Conservation (phyloP, 164 flowering plant genomes). For the Taxillus chinensis region DNA sequence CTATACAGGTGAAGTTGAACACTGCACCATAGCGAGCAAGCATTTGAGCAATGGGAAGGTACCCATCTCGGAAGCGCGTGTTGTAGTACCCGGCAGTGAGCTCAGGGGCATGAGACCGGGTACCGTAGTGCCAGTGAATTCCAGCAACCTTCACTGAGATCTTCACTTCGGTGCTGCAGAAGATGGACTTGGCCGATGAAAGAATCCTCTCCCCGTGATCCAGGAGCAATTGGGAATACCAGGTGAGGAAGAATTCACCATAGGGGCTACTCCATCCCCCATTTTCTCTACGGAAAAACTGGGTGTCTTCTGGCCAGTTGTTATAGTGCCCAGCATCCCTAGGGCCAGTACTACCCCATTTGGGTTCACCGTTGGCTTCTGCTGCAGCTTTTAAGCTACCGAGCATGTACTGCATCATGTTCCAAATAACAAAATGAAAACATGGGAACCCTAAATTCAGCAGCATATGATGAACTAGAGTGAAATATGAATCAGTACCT, state of each 20-base stretch:
- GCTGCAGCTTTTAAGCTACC: slow-evolving; percentile 83
- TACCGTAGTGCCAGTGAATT: slow-evolving; percentile 94
- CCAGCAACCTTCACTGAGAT: slow-evolving; percentile 88
- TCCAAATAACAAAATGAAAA: not conserved
- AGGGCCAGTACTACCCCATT: slow-evolving; percentile 90
- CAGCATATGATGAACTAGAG: not conserved
- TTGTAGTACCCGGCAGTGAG: slow-evolving; percentile 98
- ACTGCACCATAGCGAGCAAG: slow-evolving; percentile 75
- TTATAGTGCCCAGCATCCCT: slow-evolving; percentile 87
- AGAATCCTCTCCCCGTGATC: slow-evolving; percentile 80
- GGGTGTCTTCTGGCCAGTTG: slow-evolving; percentile 92
- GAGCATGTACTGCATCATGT: slow-evolving; percentile 60
- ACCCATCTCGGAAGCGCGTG: slow-evolving; percentile 77
- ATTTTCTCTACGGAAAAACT: slow-evolving; percentile 63
- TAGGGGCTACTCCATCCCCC: slow-evolving; percentile 71
- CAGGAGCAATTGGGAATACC: slow-evolving; percentile 90
- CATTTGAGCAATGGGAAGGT: slow-evolving; percentile 79
- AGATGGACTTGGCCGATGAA: slow-evolving; percentile 41
- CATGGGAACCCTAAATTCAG: not conserved
- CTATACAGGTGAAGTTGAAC: slow-evolving; percentile 92
- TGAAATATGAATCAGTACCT: slow-evolving; percentile 28
- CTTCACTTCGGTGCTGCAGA: slow-evolving; percentile 40
- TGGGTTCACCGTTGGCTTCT: slow-evolving; percentile 67
- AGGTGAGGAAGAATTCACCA: slow-evolving; percentile 81
- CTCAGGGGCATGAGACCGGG: slow-evolving; percentile 90